Evolutionary conservation across 352 stramenopile species (phyloP).

Genomic region (Phytophthora europaea): DNA sequence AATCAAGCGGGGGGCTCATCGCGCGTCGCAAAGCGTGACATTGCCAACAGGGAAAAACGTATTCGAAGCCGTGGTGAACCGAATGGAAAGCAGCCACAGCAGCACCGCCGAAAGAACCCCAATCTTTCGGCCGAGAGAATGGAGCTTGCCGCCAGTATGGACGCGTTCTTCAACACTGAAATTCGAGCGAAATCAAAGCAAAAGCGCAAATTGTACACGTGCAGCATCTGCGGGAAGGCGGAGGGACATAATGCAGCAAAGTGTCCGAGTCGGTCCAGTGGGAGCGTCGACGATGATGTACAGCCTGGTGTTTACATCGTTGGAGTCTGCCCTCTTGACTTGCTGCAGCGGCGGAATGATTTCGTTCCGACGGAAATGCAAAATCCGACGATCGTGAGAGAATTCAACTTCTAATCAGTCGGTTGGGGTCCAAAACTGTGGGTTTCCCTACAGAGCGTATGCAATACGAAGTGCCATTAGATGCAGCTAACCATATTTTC

Average conservation of each 20-base stretch:
- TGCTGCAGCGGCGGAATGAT: not conserved
- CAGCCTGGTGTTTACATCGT: constrained; percentile 7
- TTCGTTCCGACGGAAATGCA: not conserved
- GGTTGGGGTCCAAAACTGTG: constrained; percentile 2
- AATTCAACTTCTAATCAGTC: constrained; percentile 17
- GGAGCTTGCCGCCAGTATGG: not conserved
- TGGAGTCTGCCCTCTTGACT: not conserved
- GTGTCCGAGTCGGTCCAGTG: constrained; percentile 4
- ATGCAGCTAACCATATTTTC: constrained; percentile 12
- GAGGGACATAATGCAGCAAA: constrained; percentile 10
- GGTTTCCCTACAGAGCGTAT: constrained; percentile 24
- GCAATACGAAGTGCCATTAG: constrained; percentile 17
- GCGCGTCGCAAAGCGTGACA: not conserved
- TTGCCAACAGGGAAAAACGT: constrained; percentile 4
- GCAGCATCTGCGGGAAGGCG: not conserved
- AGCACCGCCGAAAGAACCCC: not conserved
- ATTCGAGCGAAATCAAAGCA: not conserved
- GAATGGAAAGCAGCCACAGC: not conserved
- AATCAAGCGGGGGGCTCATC: constrained; percentile 1
- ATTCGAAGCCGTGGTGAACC: constrained; percentile 9
- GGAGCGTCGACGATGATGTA: constrained; percentile 4
- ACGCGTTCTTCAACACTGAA: not conserved
- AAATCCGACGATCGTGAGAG: constrained; percentile 11
- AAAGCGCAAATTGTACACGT: not conserved
- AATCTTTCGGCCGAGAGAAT: not conserved